These are phyloP conservation scores for Adansonia gregorii DNA, from an alignment of 441 rosid species.

Conservation along the genomic window DNA sequence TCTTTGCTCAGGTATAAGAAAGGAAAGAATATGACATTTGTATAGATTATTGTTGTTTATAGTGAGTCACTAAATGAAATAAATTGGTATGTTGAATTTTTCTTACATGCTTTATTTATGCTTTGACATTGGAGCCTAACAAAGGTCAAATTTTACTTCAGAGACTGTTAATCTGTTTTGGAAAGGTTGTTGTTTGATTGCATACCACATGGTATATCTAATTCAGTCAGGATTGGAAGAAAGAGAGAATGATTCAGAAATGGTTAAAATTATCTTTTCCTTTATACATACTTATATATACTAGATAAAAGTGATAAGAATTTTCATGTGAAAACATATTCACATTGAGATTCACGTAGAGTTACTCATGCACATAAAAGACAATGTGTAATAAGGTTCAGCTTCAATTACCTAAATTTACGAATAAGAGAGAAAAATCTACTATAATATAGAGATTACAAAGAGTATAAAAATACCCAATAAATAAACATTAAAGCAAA, in stretches of 20 bases:
- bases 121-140: background rate
- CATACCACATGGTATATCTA: background rate
- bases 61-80: background rate
- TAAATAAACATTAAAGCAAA: too few species aligned
- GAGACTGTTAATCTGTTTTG: background rate
- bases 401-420: too few species aligned
- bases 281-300: too few species aligned
- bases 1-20: background rate
- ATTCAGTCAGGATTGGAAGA: background rate
- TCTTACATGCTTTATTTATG: background rate
- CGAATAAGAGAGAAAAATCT: too few species aligned
- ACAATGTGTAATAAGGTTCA: too few species aligned
- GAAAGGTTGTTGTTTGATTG: slow-evolving; percentile 1
- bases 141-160: background rate
- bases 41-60: background rate
- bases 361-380: too few species aligned
- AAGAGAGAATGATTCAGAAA: background rate
- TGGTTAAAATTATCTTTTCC: background rate
- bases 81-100: background rate
- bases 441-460: too few species aligned
- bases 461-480: too few species aligned
- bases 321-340: too few species aligned
- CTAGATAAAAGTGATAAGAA: too few species aligned
- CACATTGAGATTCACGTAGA: too few species aligned
- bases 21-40: background rate